phyloP scores from a whole-genome alignment of 306 rosid genomes.

The Cicer cuneatum region DNA sequence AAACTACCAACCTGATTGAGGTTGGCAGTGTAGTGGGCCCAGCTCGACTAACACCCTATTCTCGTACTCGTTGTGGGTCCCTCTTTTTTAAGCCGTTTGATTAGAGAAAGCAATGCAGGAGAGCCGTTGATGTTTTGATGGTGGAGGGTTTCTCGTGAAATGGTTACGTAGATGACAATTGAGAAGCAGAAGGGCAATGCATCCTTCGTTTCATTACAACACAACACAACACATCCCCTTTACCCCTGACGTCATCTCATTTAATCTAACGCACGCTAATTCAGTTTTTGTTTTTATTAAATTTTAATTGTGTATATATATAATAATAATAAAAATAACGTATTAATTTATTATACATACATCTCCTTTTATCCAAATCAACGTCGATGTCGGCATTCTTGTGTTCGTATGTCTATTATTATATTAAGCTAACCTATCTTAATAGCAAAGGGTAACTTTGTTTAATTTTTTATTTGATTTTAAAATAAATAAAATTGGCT shows the following conservation, averaged over 20 bases:
- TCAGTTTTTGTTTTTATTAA: neutral
- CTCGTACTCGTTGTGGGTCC: conserved; percentile 11
- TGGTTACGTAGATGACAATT: conserved; percentile 51
- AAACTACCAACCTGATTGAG: neutral
- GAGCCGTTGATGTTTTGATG: conserved; percentile 13
- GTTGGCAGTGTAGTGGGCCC: conserved; percentile 50
- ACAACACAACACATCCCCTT: neutral
- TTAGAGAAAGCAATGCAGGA: neutral
- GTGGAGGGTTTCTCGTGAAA: conserved; percentile 26
- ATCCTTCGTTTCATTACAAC: conserved; percentile 21
- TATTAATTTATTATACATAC: too few species aligned
- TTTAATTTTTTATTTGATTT: too few species aligned
- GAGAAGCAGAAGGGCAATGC: neutral
- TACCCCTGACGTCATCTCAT: neutral
- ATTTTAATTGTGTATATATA: too few species aligned
- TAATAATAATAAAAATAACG: too few species aligned
- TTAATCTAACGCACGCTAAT: neutral
- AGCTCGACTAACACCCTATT: conserved; percentile 20
- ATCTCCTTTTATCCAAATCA: too few species aligned
- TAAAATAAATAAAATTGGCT: too few species aligned
- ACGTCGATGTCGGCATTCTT: too few species aligned
- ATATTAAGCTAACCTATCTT: too few species aligned
- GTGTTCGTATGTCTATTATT: too few species aligned
- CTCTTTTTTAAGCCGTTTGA: conserved; percentile 36
- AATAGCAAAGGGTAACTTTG: too few species aligned